Evolutionary conservation across 176 grass and related monocot species (phyloP).

Genomic region (Guadua angustifolia): DNA sequence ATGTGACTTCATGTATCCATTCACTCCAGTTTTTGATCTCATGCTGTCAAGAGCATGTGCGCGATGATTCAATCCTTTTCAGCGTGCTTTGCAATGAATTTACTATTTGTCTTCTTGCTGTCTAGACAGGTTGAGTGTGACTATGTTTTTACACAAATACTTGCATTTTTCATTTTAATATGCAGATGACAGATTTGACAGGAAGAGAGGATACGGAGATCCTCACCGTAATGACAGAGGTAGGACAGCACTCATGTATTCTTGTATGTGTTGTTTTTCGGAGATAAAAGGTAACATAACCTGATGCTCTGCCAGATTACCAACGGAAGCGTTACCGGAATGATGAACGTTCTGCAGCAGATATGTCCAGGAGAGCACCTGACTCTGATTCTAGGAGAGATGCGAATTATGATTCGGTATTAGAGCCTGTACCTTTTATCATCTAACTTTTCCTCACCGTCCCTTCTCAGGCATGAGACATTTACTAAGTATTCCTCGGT

Average conservation of each 20-base stretch:
- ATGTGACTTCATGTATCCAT: background rate
- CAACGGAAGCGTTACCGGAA: conserved; percentile 68
- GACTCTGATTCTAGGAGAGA: conserved; percentile 69
- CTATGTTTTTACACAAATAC: conserved; percentile 3
- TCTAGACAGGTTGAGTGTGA: background rate
- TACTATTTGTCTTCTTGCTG: background rate
- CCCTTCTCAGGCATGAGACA: background rate
- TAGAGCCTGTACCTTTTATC: background rate
- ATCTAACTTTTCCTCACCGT: background rate
- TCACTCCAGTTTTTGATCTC: conserved; percentile 3
- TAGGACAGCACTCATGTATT: conserved; percentile 12
- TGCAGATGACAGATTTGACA: conserved; percentile 77
- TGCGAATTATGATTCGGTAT: conserved; percentile 59
- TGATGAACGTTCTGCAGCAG: conserved; percentile 46
- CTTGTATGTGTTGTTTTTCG: background rate
- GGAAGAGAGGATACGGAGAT: conserved; percentile 71
- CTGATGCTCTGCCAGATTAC: conserved; percentile 59
- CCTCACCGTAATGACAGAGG: conserved; percentile 74
- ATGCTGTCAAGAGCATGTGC: background rate
- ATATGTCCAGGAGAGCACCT: conserved; percentile 56
- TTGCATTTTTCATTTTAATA: conserved; percentile 16
- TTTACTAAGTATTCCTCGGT: background rate
- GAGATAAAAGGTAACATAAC: conserved; percentile 6
- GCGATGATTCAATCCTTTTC: background rate
- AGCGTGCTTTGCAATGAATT: conserved; percentile 6